Evolutionary conservation across 257 asterid genomes (phyloP), one percentile per base, ranked within the genome.

Genomic region (Ballota nigra): DNA sequence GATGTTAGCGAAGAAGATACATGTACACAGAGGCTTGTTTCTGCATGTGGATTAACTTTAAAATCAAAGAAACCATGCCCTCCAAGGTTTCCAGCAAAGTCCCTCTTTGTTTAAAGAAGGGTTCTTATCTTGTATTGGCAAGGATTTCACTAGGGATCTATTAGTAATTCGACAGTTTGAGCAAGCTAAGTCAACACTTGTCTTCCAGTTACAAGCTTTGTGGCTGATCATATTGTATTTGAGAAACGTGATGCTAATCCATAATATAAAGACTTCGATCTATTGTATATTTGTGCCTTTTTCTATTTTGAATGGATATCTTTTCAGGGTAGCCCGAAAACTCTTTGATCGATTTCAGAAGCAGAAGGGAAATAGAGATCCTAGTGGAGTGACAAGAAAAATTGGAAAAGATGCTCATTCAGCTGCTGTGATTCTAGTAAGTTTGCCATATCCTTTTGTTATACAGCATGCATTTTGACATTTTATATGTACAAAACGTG

Each of bases 371-470:
- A 82, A 80, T 8, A 73, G 71, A 71, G 75, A 83, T 47, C 43
- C 86, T 19, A 10, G 26, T 23, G 80, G 81, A 73, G 75, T 68
- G n/a, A 58, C 79, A 71, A 66, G 65, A 72, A 82, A 75, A 71
- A 75, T 72, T 40, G 81, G 60, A 67, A 88, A 80, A 72, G 82
- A 81, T 52, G 81, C 80, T 56, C 87, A 80, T n/a, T 52, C 83
- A 16, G 83, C 91, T 40, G 76, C 83, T 77, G 24, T 92, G 67
- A 77, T 86, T 83, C 84, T 92, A 80, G 98, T 90, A 70, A 76
- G 95, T 81, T 81, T 61, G 11, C 78, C 71, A 4, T 63, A 38
- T 65, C 60, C 3, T 63, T 1, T 68, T 67, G 45, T 31, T 31
- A 18, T 53, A 41, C 29, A 47, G 19, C 24, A 2, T 26, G 40